A percentile compares a stretch with the other conserved stretches of the same genome.
These are phyloP conservation scores for Ilyonectria robusta DNA, from an alignment of 2,329 filamentous ascomycete genomes.

Conservation along the genomic window DNA sequence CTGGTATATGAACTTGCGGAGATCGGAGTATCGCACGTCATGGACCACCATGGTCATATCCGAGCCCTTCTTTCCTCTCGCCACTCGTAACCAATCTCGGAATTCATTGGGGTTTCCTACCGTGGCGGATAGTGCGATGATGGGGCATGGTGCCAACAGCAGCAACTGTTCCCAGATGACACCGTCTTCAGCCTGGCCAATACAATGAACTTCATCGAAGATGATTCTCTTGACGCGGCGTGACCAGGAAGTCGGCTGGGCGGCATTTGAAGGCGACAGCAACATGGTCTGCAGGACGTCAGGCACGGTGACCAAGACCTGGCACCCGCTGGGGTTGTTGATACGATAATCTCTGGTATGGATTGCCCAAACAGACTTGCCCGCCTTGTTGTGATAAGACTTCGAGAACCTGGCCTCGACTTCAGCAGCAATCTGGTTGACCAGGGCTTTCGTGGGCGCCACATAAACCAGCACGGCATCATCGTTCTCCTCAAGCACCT, in stretches of 20 bases:
- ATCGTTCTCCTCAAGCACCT: conserved; percentile 77
- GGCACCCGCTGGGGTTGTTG: conserved; percentile 80
- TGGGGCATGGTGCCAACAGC: conserved; percentile 80
- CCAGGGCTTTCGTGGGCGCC: conserved; percentile 84
- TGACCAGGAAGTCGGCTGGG: conserved; percentile 70
- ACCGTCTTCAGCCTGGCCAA: conserved; percentile 82
- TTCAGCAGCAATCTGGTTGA: conserved; percentile 88
- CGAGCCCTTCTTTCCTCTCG: conserved; percentile 74
- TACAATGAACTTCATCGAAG: conserved; percentile 87
- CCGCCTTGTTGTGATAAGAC: conserved; percentile 68
- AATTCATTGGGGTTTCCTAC: conserved; percentile 83
- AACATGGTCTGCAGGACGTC: conserved; percentile 87
- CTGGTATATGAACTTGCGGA: conserved; percentile 80
- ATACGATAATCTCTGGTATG: conserved; percentile 82
- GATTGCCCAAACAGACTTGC: conserved; percentile 83
- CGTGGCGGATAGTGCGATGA: conserved; percentile 85
- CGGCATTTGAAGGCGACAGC: conserved; percentile 74
- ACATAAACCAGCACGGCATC: conserved; percentile 83
- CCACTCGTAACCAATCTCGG: conserved; percentile 74
- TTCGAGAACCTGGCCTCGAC: conserved; percentile 83
- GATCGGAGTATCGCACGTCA: conserved; percentile 79
- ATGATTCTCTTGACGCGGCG: conserved; percentile 80
- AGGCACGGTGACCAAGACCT: conserved; percentile 83
- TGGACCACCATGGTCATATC: conserved; percentile 79
- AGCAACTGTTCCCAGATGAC: conserved; percentile 85